phyloP scores from a whole-genome alignment of 441 rosid genomes.

The Kokia cookei region DNA sequence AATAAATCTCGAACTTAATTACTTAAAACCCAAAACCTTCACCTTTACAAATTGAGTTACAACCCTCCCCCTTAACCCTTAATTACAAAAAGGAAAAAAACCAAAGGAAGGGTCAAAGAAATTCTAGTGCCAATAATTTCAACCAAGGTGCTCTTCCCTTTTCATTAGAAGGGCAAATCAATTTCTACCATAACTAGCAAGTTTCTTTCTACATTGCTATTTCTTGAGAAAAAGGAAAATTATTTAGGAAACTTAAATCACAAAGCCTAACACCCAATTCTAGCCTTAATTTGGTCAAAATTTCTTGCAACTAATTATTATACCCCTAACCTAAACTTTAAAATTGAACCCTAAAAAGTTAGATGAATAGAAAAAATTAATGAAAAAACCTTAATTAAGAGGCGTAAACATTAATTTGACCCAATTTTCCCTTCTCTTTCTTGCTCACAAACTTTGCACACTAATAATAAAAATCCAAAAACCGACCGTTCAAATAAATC shows the following conservation, averaged over 20 bases:
- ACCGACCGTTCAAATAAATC: conserved; percentile 29
- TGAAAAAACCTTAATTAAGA: not conserved
- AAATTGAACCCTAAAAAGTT: not conserved
- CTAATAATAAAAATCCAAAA: conserved; percentile 2
- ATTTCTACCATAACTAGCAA: too few relatives aligned
- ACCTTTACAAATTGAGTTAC: too few relatives aligned
- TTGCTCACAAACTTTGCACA: not conserved
- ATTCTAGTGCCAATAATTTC: not conserved
- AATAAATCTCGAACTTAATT: too few relatives aligned
- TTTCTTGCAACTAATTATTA: not conserved
- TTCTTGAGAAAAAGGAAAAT: not conserved
- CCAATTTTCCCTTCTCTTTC: conserved; percentile 1
- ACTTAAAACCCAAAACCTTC: too few relatives aligned
- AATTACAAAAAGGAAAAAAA: too few relatives aligned
- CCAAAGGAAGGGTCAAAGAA: too few relatives aligned
- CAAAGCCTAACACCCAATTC: not conserved
- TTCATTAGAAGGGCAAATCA: too few relatives aligned
- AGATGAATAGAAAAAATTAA: not conserved
- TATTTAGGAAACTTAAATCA: not conserved
- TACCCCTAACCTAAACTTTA: not conserved
- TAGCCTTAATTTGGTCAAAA: not conserved
- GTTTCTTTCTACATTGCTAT: too few relatives aligned
- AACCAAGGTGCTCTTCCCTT: not conserved
- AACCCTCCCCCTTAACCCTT: too few relatives aligned
- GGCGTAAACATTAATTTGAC: conserved; percentile 25